A percentile compares a stretch with the other conserved stretches of the same genome.
Evolutionary conservation across 495 filamentous ascomycete genomes (phyloP).

Genomic region (Talaromyces ruber): DNA sequence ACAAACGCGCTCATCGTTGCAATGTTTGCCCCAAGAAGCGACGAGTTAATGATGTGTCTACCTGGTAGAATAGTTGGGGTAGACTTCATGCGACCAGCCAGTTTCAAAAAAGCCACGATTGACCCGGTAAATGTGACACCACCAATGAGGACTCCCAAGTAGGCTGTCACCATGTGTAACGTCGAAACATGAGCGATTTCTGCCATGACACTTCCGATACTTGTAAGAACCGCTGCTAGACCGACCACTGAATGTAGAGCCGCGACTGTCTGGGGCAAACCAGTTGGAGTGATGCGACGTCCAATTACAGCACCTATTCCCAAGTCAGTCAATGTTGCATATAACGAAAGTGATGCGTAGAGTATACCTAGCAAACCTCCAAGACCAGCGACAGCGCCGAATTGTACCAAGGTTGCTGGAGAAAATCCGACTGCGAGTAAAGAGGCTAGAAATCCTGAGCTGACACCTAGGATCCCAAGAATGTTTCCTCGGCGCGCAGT

Average conservation of each 20-base stretch:
- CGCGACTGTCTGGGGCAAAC: conserved; percentile 74
- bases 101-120: conserved; percentile 73
- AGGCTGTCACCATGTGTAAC: conserved; percentile 69
- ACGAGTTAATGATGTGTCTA: conserved; percentile 60
- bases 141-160: conserved; percentile 68
- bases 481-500: conserved; percentile 75
- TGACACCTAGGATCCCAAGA: conserved; percentile 71
- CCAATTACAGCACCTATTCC: conserved; percentile 58
- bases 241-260: conserved; percentile 77
- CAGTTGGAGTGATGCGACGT: conserved; percentile 73
- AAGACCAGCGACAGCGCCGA: conserved; percentile 58
- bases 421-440: conserved; percentile 70
- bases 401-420: conserved; percentile 62
- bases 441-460: conserved; percentile 68
- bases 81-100: conserved; percentile 69
- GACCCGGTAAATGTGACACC: conserved; percentile 80
- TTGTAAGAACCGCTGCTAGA: conserved; percentile 71
- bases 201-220: conserved; percentile 71
- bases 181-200: conserved; percentile 56
- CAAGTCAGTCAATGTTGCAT: background rate
- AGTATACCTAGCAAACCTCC: conserved; percentile 47
- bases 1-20: conserved; percentile 74
- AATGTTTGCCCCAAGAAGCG: conserved; percentile 60
- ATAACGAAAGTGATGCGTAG: background rate
- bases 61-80: conserved; percentile 59